Base-by-base conservation (phyloP, 2,329 filamentous ascomycete genomes). In the Ceratocystis cubensis region DNA sequence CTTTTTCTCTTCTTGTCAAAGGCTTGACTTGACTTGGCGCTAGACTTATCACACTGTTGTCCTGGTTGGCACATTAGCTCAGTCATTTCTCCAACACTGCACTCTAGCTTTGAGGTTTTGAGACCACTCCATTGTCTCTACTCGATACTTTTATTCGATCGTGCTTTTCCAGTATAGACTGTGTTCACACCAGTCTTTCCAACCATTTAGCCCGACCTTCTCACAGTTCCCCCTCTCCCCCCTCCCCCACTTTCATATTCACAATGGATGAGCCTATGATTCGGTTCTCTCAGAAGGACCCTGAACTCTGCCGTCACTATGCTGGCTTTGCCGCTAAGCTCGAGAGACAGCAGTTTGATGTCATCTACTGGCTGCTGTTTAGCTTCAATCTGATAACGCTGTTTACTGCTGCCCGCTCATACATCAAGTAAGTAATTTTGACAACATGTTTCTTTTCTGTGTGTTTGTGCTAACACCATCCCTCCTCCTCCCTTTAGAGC, bases 341-440 rank as follows among this genome's bases (percentile, higher is more conserved):
- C 68, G 74, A 73, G 10, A 71, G 76, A 64, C 72, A 73, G 70
- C 74, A 80, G 69, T 79, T 80, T 68, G 77, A 78, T 69, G 70
- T 76, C 13, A 72, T 81, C 28, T 81, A 80, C 72, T 81, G 78
- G 78, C 69, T 71, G 10, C 68, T 81, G 63, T 81, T 81, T 70
- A 69, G 75, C 28, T 71, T 74, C 20, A 80, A 80, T 64, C 69
- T 81, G 0, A 61, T 77, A 7, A 71, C 81, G 17, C 73, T 81
- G 30, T 81, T 78, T 64, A 67, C 77, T 13, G 75, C 76, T 7
- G 79, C 79, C 1, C 78, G 75, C 71, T 71, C 73, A 10, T 79
- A 76, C 61, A 77, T 71, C 46, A 74, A 72, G 77, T 78, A 71
- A 61, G 75, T 72, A 37, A 17, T 28, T 3, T 33, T 44, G 41